phyloP scores from a whole-genome alignment of 2,329 filamentous ascomycete genomes.

The Penicillium fuscoglaucum region DNA sequence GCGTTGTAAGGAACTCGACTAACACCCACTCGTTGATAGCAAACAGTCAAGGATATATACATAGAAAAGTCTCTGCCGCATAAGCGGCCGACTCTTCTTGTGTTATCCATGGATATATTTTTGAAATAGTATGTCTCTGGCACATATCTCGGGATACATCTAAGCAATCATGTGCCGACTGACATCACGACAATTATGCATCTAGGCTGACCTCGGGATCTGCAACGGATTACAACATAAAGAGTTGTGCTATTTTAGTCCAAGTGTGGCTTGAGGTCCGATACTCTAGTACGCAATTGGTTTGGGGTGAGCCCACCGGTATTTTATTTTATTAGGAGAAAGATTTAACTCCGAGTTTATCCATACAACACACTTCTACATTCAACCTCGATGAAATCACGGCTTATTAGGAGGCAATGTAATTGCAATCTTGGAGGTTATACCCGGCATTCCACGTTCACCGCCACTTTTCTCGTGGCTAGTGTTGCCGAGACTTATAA shows the following conservation, averaged over 20 bases:
- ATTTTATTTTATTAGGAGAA: not conserved
- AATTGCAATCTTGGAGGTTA: not conserved
- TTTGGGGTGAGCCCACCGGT: not conserved
- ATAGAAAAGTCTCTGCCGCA: too few relatives aligned
- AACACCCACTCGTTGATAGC: not conserved
- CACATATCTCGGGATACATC: not conserved
- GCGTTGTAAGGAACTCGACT: not conserved
- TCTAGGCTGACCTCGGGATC: too few relatives aligned
- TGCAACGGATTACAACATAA: not conserved
- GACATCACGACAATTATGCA: not conserved
- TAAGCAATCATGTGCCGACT: not conserved
- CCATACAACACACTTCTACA: not conserved
- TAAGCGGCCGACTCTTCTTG: too few relatives aligned
- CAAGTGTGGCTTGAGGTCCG: not conserved
- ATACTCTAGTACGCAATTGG: not conserved
- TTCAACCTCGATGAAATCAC: too few relatives aligned
- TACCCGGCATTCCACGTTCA: constrained; percentile 2
- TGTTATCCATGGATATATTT: too few relatives aligned
- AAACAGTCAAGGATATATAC: too few relatives aligned
- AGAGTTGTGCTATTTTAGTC: not conserved
- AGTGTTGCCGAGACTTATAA: constrained; percentile 19
- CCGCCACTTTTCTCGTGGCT: constrained; percentile 17
- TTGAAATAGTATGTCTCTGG: not conserved
- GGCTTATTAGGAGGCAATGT: not conserved
- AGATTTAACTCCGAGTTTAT: not conserved